Conservation (phyloP, 108 stramenopile genomes). For the Cyclotella sp. region DNA sequence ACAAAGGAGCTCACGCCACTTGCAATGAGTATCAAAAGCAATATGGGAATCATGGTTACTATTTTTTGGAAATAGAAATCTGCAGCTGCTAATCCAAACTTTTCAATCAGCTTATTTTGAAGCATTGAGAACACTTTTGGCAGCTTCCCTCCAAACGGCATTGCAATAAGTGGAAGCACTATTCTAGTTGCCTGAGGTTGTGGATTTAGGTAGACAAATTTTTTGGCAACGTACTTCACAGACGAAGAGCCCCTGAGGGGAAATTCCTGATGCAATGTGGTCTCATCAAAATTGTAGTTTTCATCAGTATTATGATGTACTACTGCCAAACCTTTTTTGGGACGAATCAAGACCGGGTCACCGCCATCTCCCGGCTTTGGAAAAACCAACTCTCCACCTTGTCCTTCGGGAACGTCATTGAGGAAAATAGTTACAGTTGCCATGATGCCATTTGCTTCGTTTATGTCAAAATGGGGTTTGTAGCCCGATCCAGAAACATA, state of each 20-base stretch:
- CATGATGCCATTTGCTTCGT: conserved; percentile 61
- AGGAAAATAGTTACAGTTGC: conserved; percentile 85
- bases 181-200: conserved; percentile 62
- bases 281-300: conserved; percentile 65
- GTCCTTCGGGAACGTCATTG: conserved; percentile 53
- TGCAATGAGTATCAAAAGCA: conserved; percentile 57
- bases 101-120: conserved; percentile 65
- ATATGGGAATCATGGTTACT: conserved; percentile 66
- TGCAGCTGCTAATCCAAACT: conserved; percentile 78
- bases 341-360: conserved; percentile 66
- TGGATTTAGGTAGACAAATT: conserved; percentile 78
- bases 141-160: conserved; percentile 73
- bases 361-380: conserved; percentile 54
- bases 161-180: conserved; percentile 76
- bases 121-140: conserved; percentile 54
- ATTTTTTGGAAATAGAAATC: conserved; percentile 75
- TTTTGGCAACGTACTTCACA: conserved; percentile 81
- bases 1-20: conserved; percentile 49
- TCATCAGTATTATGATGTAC: conserved; percentile 89
- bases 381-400: conserved; percentile 69
- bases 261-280: conserved; percentile 73
- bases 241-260: conserved; percentile 26
- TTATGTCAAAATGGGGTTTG: conserved; percentile 70
- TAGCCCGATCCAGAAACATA: conserved; percentile 62
- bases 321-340: conserved; percentile 80